These are phyloP conservation scores for Rhodotorula sp. DNA, from an alignment of 1,284 basidiomycete genomes.

Conservation along the genomic window DNA sequence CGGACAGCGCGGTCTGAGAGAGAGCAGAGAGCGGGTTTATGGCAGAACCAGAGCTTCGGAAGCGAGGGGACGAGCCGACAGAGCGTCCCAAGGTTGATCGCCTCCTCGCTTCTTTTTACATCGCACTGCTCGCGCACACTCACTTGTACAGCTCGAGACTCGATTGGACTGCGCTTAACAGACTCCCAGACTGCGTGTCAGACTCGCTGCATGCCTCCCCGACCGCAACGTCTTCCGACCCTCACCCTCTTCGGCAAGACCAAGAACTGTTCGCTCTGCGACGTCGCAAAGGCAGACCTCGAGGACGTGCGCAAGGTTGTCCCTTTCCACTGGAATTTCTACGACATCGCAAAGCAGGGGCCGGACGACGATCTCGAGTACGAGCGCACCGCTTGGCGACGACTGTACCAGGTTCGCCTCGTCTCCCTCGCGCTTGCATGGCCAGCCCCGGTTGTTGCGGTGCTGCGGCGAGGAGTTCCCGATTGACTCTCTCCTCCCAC, in stretches of 20 bases:
- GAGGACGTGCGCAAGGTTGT: conserved; percentile 12
- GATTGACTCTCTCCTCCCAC: not conserved
- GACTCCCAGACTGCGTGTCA: not conserved
- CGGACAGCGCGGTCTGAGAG: too few species aligned
- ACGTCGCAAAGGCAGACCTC: conserved; percentile 42
- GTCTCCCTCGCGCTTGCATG: too few species aligned
- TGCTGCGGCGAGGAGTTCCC: too few species aligned
- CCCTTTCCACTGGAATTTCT: conserved; percentile 38
- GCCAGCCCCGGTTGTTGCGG: not conserved
- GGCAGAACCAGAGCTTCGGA: too few species aligned
- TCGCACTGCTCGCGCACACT: too few species aligned
- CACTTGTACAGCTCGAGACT: too few species aligned
- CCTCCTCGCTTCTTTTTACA: too few species aligned
- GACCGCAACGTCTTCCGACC: conserved; percentile 27
- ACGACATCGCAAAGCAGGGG: conserved; percentile 38
- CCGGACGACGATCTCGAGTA: conserved; percentile 17
- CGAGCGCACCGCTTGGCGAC: conserved; percentile 39
- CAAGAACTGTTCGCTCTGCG: conserved; percentile 41
- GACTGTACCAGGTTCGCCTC: conserved; percentile 41
- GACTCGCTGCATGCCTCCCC: not conserved
- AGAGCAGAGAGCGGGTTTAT: too few species aligned
- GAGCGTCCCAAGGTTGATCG: too few species aligned
- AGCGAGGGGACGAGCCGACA: too few species aligned
- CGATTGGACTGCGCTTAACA: too few species aligned
- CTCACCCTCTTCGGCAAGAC: conserved; percentile 42